phyloP scores from a whole-genome alignment of 352 stramenopile species.

The Phytophthora boehmeriae region DNA sequence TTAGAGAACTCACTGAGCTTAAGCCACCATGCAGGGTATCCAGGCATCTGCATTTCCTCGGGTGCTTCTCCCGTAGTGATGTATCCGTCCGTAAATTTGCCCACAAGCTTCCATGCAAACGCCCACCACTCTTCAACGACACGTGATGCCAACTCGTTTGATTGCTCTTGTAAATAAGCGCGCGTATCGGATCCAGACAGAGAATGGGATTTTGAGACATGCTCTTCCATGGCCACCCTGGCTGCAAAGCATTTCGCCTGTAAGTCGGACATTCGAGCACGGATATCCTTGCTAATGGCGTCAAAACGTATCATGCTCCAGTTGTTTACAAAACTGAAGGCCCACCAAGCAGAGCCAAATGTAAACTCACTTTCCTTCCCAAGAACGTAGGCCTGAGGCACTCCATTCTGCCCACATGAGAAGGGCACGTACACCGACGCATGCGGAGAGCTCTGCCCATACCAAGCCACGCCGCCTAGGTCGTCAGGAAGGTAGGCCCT shows the following conservation, averaged over 20 bases:
- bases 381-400: slow-evolving; percentile 58
- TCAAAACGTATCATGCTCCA: slow-evolving; percentile 86
- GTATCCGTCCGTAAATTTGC: slow-evolving; percentile 80
- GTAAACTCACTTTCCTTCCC: slow-evolving; percentile 81
- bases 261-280: slow-evolving; percentile 37
- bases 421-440: slow-evolving; percentile 80
- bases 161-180: slow-evolving; percentile 44
- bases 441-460: slow-evolving; percentile 68
- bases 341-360: slow-evolving; percentile 75
- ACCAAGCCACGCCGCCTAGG: slow-evolving; percentile 70
- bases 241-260: slow-evolving; percentile 49
- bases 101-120: slow-evolving; percentile 72
- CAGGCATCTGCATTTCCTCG: slow-evolving; percentile 56
- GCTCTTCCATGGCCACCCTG: slow-evolving; percentile 28
- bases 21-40: slow-evolving; percentile 76
- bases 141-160: slow-evolving; percentile 56
- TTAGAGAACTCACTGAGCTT: slow-evolving; percentile 60
- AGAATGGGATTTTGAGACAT: slow-evolving; percentile 20
- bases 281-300: slow-evolving; percentile 71
- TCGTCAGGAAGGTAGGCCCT: slow-evolving; percentile 47
- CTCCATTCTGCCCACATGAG: slow-evolving; percentile 55
- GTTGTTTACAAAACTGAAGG: slow-evolving; percentile 89
- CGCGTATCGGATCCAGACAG: slow-evolving; percentile 17
- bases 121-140: slow-evolving; percentile 75
- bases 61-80: slow-evolving; percentile 69